phyloP scores from a whole-genome alignment of 176 grass and related monocot genomes.

The Eremochloa ophiuroides region DNA sequence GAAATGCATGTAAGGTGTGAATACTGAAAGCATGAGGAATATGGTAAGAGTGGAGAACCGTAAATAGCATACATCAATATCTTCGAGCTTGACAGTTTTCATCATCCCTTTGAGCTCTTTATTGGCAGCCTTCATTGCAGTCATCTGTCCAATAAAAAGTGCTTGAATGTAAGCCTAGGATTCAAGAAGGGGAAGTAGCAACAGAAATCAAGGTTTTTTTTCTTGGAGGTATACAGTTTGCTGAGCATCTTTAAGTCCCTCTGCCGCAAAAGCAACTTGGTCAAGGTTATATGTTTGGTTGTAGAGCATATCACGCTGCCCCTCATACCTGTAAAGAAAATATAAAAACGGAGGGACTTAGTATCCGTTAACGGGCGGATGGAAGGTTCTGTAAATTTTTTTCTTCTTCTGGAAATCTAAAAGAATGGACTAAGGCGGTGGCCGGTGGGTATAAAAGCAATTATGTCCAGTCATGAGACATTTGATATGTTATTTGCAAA shows the following conservation, averaged over 20 bases:
- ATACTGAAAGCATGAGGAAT: background rate
- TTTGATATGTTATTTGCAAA: background rate
- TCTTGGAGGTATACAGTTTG: conserved; percentile 49
- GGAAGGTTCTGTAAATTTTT: background rate
- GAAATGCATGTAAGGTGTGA: background rate
- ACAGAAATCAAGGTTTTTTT: background rate
- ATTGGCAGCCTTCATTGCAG: conserved; percentile 89
- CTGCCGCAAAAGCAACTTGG: conserved; percentile 87
- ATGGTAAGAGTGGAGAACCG: background rate
- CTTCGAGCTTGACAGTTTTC: conserved; percentile 94
- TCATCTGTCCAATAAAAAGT: conserved; percentile 53
- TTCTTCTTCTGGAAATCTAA: background rate
- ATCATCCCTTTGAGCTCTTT: conserved; percentile 99
- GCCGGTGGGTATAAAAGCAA: background rate
- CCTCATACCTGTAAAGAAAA: conserved; percentile 70
- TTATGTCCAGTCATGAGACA: background rate
- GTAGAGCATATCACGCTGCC: conserved; percentile 93
- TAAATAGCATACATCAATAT: conserved; percentile 72
- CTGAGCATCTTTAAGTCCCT: conserved; percentile 97
- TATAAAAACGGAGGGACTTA: background rate
- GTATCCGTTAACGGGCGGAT: background rate
- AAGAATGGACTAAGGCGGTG: background rate
- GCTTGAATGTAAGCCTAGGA: background rate
- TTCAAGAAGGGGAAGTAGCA: background rate
- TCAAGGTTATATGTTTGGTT: conserved; percentile 97